These are phyloP conservation scores for Aspergillus carlsbadensis DNA, from an alignment of 495 filamentous ascomycete species.

Conservation along the genomic window DNA sequence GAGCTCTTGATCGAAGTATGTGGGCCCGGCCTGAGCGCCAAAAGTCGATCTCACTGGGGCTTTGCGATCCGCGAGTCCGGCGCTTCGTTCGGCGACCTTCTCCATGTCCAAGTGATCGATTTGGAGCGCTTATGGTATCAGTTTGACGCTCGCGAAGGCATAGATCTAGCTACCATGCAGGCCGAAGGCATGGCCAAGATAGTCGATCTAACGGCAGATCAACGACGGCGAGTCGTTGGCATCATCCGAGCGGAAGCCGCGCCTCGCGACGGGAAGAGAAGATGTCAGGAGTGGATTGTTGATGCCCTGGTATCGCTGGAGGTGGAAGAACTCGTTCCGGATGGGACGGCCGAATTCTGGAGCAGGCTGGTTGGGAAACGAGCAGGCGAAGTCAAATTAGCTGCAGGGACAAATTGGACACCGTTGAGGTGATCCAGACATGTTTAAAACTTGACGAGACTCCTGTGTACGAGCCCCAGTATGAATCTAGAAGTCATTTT, in stretches of 20 bases:
- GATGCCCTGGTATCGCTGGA: conserved; percentile 19
- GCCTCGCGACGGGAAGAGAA: conserved; percentile 13
- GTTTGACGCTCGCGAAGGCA: conserved; percentile 16
- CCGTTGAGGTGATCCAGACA: background rate
- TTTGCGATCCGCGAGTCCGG: conserved; percentile 1
- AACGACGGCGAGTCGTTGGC: conserved; percentile 5
- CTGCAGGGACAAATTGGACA: conserved; percentile 1
- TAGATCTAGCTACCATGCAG: conserved; percentile 6
- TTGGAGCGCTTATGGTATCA: conserved; percentile 16
- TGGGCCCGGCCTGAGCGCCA: conserved; percentile 1
- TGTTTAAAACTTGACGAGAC: no score
- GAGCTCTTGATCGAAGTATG: conserved; percentile 10
- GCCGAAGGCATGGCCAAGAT: conserved; percentile 18
- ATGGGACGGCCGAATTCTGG: conserved; percentile 16
- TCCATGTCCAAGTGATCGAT: conserved; percentile 10
- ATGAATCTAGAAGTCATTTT: no score
- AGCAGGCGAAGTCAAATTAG: background rate
- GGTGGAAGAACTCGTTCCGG: conserved; percentile 19
- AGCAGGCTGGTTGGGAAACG: conserved; percentile 12
- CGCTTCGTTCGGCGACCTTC: conserved; percentile 3
- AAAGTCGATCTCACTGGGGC: conserved; percentile 9
- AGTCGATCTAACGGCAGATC: conserved; percentile 4
- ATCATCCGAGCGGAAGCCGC: conserved; percentile 10
- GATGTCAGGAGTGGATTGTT: conserved; percentile 20
- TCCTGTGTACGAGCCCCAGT: no score